Evolutionary conservation across 192 early-diverging fungal species (phyloP), one percentile per base, ranked within the genome.

Genomic region (Pilaira anomala): DNA sequence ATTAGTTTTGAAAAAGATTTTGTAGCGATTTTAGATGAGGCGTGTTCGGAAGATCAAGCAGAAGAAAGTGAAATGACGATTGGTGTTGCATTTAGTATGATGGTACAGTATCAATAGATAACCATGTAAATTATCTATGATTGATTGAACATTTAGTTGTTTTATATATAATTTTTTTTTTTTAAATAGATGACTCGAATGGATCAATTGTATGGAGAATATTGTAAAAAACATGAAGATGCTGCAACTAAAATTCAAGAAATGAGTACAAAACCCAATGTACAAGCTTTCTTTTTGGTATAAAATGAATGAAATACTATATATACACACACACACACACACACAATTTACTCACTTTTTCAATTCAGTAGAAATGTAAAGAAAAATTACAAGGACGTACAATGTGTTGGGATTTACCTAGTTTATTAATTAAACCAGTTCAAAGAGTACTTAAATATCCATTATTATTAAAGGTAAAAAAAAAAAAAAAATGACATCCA

Each of bases 361-460:
- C 71, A 25, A 74, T 66, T 29, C 65, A 60, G 55, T 77, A 92
- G 75, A 76, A 84, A 36, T 86, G 85, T 52, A 80, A 81, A 69
- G 67, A 76, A 40, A 60, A 84, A 58, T 77, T 88, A 26, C 78
- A 87, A 50, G 90, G 86, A 6, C 72, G 77, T 63, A 95, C 95
- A 1, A 84, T 80, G 25, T 90, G 91, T 57, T 98, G 96, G 96
- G 96, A 98, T 75, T 77, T 98, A 62, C 81, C 88, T 0, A 89
- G 87, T 63, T 74, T 98, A 67, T 76, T 98, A 6, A 93, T 98
- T 73, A 98, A 98, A 67, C 96, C 96, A 13, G 94, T 98, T 7
- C 96, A 98, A 73, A 83, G 96, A 30, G 91, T 98, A n/a, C 77
- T 98, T n/a, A 95, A 95, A 74, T 96, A 96, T 69, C 96, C 96